Conservation (phyloP, 2,329 filamentous ascomycete genomes). For the Rhinocladiella mackenziei region DNA sequence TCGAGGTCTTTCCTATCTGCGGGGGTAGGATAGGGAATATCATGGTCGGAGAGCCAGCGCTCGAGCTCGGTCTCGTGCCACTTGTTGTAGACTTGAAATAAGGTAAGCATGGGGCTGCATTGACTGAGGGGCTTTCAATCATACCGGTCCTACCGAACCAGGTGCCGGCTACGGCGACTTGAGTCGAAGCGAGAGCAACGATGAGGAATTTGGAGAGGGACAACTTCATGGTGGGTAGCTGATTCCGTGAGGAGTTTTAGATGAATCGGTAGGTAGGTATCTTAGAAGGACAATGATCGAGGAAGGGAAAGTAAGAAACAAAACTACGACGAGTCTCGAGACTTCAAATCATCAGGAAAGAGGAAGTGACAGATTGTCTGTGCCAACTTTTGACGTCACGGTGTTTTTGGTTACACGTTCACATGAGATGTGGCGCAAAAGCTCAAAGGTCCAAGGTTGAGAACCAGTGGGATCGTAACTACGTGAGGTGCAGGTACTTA, state of each 20-base stretch:
- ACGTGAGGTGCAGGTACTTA: no score
- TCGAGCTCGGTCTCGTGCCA: conserved; percentile 98
- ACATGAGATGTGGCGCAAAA: not conserved
- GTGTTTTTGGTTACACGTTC: conserved; percentile 1
- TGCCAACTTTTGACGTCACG: conserved; percentile 3
- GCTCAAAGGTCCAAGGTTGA: not conserved
- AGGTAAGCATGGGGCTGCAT: conserved; percentile 13
- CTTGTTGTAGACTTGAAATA: conserved; percentile 79
- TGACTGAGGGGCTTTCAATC: conserved; percentile 35
- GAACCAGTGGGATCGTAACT: not conserved
- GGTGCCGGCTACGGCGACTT: conserved; percentile 66
- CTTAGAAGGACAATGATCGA: conserved; percentile 1
- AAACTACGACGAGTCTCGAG: not conserved
- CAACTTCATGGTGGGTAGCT: conserved; percentile 66
- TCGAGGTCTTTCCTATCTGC: conserved; percentile 94
- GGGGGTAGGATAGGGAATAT: conserved; percentile 83
- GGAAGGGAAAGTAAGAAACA: conserved; percentile 1
- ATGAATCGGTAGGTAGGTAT: conserved; percentile 1
- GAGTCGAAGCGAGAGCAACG: conserved; percentile 64
- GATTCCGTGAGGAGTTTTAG: not conserved
- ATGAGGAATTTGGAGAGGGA: conserved; percentile 63
- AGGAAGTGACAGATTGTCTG: not conserved
- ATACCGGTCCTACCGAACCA: conserved; percentile 84
- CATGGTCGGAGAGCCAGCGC: conserved; percentile 89
- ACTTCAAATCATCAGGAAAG: no score